Conservation (phyloP, 2,329 filamentous ascomycete species). For the Fusarium sterilihyphosum region DNA sequence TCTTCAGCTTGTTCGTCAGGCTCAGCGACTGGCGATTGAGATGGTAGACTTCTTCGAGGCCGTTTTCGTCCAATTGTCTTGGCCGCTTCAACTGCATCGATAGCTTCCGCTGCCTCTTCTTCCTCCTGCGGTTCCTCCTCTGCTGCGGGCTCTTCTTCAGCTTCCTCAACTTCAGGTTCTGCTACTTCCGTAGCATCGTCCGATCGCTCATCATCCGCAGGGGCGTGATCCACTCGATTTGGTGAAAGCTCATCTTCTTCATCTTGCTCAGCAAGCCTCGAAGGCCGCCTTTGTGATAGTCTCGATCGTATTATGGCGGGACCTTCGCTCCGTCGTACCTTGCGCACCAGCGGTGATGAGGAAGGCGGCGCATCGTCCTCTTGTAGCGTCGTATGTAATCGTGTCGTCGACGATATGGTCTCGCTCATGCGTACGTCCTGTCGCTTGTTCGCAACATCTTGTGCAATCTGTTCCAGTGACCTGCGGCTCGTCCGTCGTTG, state of each 20-base stretch:
- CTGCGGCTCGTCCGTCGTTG: conserved; percentile 18
- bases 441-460: conserved; percentile 64
- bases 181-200: conserved; percentile 9
- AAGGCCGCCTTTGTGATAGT: conserved; percentile 37
- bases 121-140: conserved; percentile 35
- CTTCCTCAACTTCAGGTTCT: background rate
- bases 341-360: conserved; percentile 57
- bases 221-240: conserved; percentile 25
- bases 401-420: conserved; percentile 52
- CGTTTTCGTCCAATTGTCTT: conserved; percentile 55
- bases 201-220: conserved; percentile 23
- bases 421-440: conserved; percentile 51
- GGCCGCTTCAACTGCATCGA: conserved; percentile 56
- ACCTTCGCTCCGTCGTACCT: conserved; percentile 50
- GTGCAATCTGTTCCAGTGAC: conserved; percentile 37
- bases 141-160: conserved; percentile 35
- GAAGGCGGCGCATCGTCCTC: conserved; percentile 45
- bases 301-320: conserved; percentile 46
- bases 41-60: conserved; percentile 49
- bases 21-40: conserved; percentile 55
- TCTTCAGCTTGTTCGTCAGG: conserved; percentile 46
- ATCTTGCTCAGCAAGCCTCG: conserved; percentile 30
- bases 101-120: conserved; percentile 53
- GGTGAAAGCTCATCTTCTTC: conserved; percentile 50
- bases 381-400: conserved; percentile 54